Percentiles rank a stretch among this genome's conserved stretches.
These are phyloP conservation scores for Aspergillus sp. DNA, from an alignment of 2,329 filamentous ascomycete genomes.

Conservation along the genomic window DNA sequence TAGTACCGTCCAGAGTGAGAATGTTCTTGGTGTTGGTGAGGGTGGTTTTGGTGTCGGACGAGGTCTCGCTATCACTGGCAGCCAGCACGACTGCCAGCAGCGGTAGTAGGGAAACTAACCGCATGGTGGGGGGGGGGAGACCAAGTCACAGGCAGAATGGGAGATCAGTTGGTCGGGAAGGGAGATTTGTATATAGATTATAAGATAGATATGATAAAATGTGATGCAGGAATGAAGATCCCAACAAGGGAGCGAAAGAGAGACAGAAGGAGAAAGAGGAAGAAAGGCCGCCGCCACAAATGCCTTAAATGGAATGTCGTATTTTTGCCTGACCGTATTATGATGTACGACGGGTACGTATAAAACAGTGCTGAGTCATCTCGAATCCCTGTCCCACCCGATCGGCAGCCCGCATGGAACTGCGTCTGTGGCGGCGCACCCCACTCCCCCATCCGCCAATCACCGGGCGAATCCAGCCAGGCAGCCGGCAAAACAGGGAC, in stretches of 20 bases:
- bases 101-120: constrained; percentile 14
- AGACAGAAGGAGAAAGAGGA: not conserved
- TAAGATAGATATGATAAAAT: not conserved
- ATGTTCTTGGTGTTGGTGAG: constrained; percentile 7
- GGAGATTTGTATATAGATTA: not conserved
- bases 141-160: constrained; percentile 9
- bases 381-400: not conserved
- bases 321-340: not conserved
- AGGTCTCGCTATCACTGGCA: constrained; percentile 6
- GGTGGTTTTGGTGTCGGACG: constrained; percentile 5
- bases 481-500: not conserved
- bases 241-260: not conserved
- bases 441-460: not conserved
- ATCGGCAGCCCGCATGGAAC: not conserved
- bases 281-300: not conserved
- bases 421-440: not conserved
- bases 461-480: not conserved
- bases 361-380: not conserved
- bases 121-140: not conserved
- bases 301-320: not conserved
- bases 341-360: not conserved
- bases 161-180: not conserved
- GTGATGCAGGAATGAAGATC: not conserved
- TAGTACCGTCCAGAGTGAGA: constrained; percentile 23
- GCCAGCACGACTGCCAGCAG: constrained; percentile 6